Evolutionary conservation across 805 yeast species (phyloP), one percentile per base, ranked within the genome.

Genomic region (Metschnikowia noctiluminum): DNA sequence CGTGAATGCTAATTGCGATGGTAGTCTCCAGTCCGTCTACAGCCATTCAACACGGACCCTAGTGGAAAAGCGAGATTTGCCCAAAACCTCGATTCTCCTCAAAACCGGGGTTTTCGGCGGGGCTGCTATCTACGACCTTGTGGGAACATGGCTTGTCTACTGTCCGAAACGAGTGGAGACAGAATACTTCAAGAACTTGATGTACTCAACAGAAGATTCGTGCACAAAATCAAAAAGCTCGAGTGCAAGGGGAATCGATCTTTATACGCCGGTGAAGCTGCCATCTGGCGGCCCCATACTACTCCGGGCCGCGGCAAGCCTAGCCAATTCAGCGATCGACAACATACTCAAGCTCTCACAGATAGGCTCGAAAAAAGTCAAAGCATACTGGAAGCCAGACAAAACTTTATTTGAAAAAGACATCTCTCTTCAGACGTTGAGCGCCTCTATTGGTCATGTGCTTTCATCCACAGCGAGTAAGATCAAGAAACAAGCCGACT

Each of bases 291-390:
- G 75, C 3, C 79, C 80, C 1, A 62, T 80, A 35, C 64, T 78
- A 34, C 72, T 73, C 40, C 70, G 79, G 43, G 72, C 82, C 1
- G 59, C 81, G 45, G 72, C 77, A 10, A 67, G 72, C 13, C 55
- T 82, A 12, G 78, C 85, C 2, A 70, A 73, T 47, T 69, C 77
- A 2, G 82, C 87, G 0, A 61, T 81, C 14, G 87, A 79, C 61
- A 74, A 79, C 11, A 55, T 79, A 13, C 64, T 69, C 52, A 73
- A 70, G 53, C 56, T 82, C 7, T 71, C 84, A 0, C 82, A 79
- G 48, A 69, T 76, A 3, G 71, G 81, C 6, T 70, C 78, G 10
- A 63, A 69, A 2, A 78, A 74, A 42, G 54, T 80, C 28, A 73
- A 66, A 40, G 62, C 68, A 27, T 70, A 72, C 49, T 64, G 74